phyloP scores from a whole-genome alignment of 768 basidiomycete genomes.

The Pholiota microspora region DNA sequence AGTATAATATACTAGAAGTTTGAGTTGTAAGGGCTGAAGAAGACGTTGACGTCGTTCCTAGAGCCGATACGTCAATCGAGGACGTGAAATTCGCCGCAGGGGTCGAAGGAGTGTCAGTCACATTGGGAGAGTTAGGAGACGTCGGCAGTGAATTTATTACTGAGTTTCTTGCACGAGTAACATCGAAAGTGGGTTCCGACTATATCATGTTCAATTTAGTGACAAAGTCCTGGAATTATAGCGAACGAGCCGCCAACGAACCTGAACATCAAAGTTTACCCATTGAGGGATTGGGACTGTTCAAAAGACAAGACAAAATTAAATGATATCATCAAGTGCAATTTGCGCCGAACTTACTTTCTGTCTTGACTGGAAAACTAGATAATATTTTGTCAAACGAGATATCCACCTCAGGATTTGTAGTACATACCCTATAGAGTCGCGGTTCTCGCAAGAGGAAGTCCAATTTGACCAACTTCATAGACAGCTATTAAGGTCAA shows the following conservation, averaged over 20 bases:
- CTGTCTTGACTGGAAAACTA: background rate
- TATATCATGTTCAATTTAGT: background rate
- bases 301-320: background rate
- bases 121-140: background rate
- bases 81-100: background rate
- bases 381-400: background rate
- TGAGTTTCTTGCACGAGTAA: background rate
- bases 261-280: conserved; percentile 2
- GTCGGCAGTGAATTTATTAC: background rate
- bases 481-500: background rate
- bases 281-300: conserved; percentile 1
- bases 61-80: background rate
- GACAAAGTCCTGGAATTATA: background rate
- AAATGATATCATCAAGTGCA: background rate
- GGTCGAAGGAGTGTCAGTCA: background rate
- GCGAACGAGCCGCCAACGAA: background rate
- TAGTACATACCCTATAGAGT: background rate
- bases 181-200: background rate
- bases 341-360: background rate
- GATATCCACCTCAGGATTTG: background rate
- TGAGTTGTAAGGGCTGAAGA: background rate
- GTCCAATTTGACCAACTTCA: conserved; percentile 12
- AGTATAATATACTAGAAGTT: background rate
- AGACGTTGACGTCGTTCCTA: background rate
- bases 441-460: background rate